Conservation (phyloP, 192 early-diverging fungal species). For the Entomortierella lignicola region DNA sequence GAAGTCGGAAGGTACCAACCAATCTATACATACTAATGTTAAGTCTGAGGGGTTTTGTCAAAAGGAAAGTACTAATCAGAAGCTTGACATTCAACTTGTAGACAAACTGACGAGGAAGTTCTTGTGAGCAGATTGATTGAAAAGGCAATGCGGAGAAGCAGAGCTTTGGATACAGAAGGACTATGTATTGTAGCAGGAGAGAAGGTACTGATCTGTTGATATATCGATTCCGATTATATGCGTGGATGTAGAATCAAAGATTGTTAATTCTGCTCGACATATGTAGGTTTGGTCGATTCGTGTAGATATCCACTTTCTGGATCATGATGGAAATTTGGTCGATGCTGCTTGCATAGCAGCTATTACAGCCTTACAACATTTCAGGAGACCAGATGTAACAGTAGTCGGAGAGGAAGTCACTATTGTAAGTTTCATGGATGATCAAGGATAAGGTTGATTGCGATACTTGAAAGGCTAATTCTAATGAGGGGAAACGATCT, state of each 20-base stretch:
- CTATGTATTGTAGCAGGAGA: slow-evolving; percentile 96
- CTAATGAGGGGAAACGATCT: neutral
- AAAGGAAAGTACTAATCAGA: neutral
- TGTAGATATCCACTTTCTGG: slow-evolving; percentile 91
- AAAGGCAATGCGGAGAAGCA: slow-evolving; percentile 81
- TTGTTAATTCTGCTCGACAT: no score
- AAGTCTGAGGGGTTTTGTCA: neutral
- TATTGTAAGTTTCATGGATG: slow-evolving; percentile 67
- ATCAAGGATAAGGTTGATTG: neutral
- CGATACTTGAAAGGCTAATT: no score
- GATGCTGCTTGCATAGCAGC: slow-evolving; percentile 94
- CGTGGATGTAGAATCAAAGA: no score
- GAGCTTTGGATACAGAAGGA: slow-evolving; percentile 96
- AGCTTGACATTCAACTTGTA: slow-evolving; percentile 27
- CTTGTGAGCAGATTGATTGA: slow-evolving; percentile 88
- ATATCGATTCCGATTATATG: no score
- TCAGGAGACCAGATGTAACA: slow-evolving; percentile 94
- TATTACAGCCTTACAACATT: slow-evolving; percentile 89
- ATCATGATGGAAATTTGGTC: slow-evolving; percentile 93
- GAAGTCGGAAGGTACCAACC: slow-evolving; percentile 70
- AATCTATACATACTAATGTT: neutral
- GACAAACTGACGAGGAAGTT: slow-evolving; percentile 86
- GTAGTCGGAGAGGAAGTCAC: slow-evolving; percentile 92
- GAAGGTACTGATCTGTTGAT: slow-evolving; percentile 65
- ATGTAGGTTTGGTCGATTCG: slow-evolving; percentile 87